A percentile compares a stretch with the other conserved stretches of the same genome.
Conservation (phyloP, 2,329 filamentous ascomycete species). For the Chaetomium sp. region DNA sequence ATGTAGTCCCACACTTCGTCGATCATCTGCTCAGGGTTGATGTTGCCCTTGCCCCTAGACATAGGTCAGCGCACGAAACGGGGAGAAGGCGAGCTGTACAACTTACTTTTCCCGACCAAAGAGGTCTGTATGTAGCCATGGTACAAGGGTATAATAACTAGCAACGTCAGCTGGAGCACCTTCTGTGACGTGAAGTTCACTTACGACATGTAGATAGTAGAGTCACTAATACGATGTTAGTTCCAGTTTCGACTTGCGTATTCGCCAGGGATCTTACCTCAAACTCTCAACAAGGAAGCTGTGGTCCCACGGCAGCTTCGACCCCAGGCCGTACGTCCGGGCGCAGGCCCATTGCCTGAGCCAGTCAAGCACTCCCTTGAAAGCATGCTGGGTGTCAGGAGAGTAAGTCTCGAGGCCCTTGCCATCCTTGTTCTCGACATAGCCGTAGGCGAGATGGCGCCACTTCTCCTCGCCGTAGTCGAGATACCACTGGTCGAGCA, state of each 20-base stretch:
- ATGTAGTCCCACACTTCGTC: slow-evolving; percentile 97
- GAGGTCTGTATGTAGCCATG: slow-evolving; percentile 76
- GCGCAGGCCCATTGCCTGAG: slow-evolving; percentile 95
- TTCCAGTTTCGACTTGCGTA: background rate
- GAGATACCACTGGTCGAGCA: slow-evolving; percentile 97
- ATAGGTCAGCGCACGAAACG: background rate
- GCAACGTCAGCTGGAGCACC: background rate
- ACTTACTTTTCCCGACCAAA: slow-evolving; percentile 68
- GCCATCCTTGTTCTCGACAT: slow-evolving; percentile 67
- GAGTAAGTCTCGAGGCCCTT: slow-evolving; percentile 77
- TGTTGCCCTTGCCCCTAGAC: slow-evolving; percentile 59
- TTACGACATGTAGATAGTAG: slow-evolving; percentile 81
- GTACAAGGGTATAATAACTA: slow-evolving; percentile 67
- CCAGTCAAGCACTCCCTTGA: slow-evolving; percentile 87
- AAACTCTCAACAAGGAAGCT: slow-evolving; percentile 78
- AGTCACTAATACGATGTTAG: slow-evolving; percentile 71
- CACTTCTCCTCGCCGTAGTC: slow-evolving; percentile 93
- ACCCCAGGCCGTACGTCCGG: slow-evolving; percentile 87
- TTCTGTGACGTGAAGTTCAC: background rate
- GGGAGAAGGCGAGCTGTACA: too few relatives aligned
- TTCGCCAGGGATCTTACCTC: slow-evolving; percentile 6
- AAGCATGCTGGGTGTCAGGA: slow-evolving; percentile 74
- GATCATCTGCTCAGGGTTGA: slow-evolving; percentile 83
- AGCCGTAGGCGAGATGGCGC: slow-evolving; percentile 73
- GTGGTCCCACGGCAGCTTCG: slow-evolving; percentile 91